These are phyloP conservation scores for Euphrasia arctica DNA, from an alignment of 305 asterid genomes.

Conservation along the genomic window DNA sequence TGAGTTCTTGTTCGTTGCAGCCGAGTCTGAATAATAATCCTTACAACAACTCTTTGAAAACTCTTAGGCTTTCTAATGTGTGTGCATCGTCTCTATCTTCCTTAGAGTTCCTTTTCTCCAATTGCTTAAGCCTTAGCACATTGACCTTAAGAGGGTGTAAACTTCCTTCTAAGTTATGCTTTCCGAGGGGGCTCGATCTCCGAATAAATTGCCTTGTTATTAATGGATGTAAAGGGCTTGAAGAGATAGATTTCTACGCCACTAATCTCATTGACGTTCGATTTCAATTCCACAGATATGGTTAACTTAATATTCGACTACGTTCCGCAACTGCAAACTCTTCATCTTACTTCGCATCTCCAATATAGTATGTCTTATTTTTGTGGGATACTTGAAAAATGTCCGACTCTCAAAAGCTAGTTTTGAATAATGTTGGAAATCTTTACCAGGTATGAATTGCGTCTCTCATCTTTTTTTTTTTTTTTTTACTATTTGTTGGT, in stretches of 20 bases:
- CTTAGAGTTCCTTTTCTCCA: too few species aligned
- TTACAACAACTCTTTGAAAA: too few species aligned
- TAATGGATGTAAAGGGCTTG: not conserved
- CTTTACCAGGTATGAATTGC: too few species aligned
- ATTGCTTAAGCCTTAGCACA: too few species aligned
- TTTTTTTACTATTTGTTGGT: not conserved
- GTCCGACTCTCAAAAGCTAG: not conserved
- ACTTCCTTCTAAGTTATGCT: too few species aligned
- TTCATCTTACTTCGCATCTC: not conserved
- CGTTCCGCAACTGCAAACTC: conserved; percentile 7
- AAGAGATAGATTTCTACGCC: conserved; percentile 6
- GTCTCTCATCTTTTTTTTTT: not conserved
- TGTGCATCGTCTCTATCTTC: too few species aligned
- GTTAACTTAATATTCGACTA: not conserved
- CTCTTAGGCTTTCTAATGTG: too few species aligned
- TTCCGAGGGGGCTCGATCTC: too few species aligned
- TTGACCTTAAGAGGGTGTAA: too few species aligned
- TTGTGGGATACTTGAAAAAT: not conserved
- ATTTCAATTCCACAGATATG: not conserved
- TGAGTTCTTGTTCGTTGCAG: too few species aligned
- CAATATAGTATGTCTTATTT: not conserved
- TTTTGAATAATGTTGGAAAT: not conserved
- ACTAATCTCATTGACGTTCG: not conserved
- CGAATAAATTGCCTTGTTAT: not conserved
- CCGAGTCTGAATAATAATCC: too few species aligned